Evolutionary conservation across 257 asterid genomes (phyloP).

Genomic region (Solanum gracilifrons): DNA sequence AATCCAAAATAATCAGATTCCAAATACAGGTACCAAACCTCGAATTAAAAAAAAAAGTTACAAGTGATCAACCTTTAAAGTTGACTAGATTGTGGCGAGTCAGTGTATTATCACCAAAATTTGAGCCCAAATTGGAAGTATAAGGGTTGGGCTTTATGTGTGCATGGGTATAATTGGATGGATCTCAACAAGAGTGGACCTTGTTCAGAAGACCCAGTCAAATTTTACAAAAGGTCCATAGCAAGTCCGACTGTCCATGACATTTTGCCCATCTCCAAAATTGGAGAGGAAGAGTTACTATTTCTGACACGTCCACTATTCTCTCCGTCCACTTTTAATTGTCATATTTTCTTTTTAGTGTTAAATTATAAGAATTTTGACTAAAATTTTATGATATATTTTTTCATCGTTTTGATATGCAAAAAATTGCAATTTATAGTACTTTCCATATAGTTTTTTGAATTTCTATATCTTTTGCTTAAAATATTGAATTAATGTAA

Average conservation of each 20-base stretch:
- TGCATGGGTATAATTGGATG: not conserved
- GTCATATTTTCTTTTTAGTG: too few species aligned
- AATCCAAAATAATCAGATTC: rapidly evolving
- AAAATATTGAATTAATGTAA: too few species aligned
- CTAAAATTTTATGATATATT: rapidly evolving
- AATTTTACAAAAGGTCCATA: not conserved
- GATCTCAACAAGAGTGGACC: not conserved
- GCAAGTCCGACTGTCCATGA: not conserved
- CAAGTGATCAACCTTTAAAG: too few species aligned
- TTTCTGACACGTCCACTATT: too few species aligned
- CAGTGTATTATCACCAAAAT: not conserved
- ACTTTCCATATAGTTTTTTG: too few species aligned
- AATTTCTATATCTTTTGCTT: too few species aligned
- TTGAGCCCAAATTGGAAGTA: not conserved
- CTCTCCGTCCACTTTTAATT: too few species aligned
- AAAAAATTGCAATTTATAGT: too few species aligned
- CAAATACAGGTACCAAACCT: rapidly evolving
- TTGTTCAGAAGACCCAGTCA: not conserved
- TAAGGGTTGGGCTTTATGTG: not conserved
- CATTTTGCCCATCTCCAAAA: too few species aligned
- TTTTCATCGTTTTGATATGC: too few species aligned
- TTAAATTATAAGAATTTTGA: rapidly evolving
- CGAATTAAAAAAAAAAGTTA: too few species aligned
- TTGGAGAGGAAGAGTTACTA: too few species aligned
- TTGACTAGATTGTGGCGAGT: not conserved